Conservation (phyloP, 1,284 basidiomycete species). For the Wolfiporia cocos region DNA sequence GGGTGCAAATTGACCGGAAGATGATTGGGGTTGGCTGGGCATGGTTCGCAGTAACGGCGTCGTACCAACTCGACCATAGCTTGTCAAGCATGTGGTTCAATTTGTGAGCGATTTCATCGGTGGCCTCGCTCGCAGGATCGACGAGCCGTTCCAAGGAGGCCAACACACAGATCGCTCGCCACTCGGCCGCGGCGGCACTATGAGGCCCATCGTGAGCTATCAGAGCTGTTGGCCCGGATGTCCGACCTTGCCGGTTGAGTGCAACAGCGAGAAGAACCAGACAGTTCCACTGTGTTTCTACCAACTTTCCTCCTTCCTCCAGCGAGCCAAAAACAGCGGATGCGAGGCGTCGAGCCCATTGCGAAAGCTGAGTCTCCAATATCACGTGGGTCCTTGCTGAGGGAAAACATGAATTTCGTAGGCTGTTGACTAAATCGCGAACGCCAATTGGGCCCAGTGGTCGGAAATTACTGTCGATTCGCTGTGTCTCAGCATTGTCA, state of each 20-base stretch:
- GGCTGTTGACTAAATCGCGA: too few species aligned
- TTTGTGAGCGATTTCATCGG: conserved; percentile 7
- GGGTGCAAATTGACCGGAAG: conserved; percentile 31
- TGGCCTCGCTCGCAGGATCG: conserved; percentile 20
- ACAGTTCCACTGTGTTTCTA: conserved; percentile 20
- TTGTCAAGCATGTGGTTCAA: conserved; percentile 27
- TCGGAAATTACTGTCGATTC: too few species aligned
- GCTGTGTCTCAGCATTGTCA: too few species aligned
- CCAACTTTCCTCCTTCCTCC: too few species aligned
- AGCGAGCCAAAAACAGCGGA: too few species aligned
- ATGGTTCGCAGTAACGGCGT: conserved; percentile 12
- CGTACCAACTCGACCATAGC: conserved; percentile 38
- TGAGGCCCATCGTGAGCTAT: conserved; percentile 2
- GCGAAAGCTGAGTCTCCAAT: too few species aligned
- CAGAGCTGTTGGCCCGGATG: conserved; percentile 1
- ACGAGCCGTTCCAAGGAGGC: conserved; percentile 14
- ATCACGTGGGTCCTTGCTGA: too few species aligned
- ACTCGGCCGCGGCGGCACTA: conserved; percentile 17
- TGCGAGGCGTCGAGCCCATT: too few species aligned
- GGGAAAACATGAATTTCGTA: too few species aligned
- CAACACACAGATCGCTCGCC: conserved; percentile 22
- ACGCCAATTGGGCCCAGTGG: too few species aligned
- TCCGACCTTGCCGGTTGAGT: conserved; percentile 7
- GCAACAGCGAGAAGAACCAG: conserved; percentile 19
- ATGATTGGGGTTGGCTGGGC: conserved; percentile 21